Evolutionary conservation across 139 green algal species (phyloP).

Genomic region (Picochlorum sp.): DNA sequence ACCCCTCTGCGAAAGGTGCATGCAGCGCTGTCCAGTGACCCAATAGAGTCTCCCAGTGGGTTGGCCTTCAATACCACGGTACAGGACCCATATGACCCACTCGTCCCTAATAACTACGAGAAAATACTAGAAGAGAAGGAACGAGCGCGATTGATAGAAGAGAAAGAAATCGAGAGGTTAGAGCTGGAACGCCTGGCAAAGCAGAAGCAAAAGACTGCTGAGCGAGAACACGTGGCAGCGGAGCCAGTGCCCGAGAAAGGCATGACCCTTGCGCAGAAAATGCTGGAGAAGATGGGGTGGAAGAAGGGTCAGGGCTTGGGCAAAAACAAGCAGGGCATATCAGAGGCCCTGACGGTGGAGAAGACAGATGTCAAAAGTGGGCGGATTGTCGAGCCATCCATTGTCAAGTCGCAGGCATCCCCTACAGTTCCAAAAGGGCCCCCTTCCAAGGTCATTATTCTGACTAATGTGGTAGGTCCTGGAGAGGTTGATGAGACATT

Average conservation of each 20-base stretch:
- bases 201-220: not conserved
- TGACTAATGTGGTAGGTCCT: constrained; percentile 72
- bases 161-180: constrained; percentile 58
- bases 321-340: constrained; percentile 72
- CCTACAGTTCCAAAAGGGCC: constrained; percentile 16
- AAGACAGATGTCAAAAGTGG: constrained; percentile 40
- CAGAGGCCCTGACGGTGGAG: constrained; percentile 70
- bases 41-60: not conserved
- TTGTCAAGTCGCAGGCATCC: not conserved
- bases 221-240: not conserved
- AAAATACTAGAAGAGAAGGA: constrained; percentile 36
- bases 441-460: constrained; percentile 47
- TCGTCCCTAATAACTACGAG: constrained; percentile 86
- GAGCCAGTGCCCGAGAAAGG: constrained; percentile 14
- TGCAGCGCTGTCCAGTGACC: too few species aligned
- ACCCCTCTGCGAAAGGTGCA: too few species aligned
- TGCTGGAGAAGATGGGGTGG: constrained; percentile 98
- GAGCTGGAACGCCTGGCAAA: constrained; percentile 16
- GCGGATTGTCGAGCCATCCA: not conserved
- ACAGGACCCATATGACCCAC: constrained; percentile 82
- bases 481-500: constrained; percentile 86
- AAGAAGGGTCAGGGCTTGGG: constrained; percentile 75
- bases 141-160: constrained; percentile 44
- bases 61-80: not conserved
- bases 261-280: constrained; percentile 52